Evolutionary conservation across 805 yeast species (phyloP).

Genomic region (Pichia insulana): DNA sequence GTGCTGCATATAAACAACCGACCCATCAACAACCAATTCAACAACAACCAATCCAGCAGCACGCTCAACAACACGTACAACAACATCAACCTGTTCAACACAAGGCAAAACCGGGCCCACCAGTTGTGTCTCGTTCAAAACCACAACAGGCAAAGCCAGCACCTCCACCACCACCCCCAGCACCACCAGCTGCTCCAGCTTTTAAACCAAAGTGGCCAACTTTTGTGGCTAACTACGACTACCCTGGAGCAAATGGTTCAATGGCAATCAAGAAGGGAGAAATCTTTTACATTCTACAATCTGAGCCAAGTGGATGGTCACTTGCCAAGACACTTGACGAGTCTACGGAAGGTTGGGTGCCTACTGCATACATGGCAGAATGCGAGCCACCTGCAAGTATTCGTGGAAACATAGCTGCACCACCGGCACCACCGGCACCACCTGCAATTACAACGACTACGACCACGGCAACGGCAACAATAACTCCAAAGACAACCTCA

Average conservation of each 20-base stretch:
- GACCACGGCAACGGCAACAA: constrained; percentile 9
- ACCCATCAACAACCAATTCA: constrained; percentile 10
- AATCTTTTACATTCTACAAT: constrained; percentile 59
- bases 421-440: constrained; percentile 31
- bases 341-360: constrained; percentile 90
- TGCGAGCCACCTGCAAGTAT: constrained; percentile 38
- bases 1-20: constrained; percentile 26
- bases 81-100: constrained; percentile 17
- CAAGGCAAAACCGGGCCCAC: constrained; percentile 16
- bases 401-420: constrained; percentile 29
- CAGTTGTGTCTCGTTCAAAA: constrained; percentile 5
- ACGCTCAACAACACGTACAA: constrained; percentile 9
- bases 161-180: constrained; percentile 39
- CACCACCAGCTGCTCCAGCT: constrained; percentile 69
- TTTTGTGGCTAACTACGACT: constrained; percentile 79
- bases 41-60: constrained; percentile 14
- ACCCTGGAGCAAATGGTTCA: constrained; percentile 80
- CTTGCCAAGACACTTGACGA: constrained; percentile 74
- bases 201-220: constrained; percentile 64
- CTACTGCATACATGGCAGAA: constrained; percentile 77
- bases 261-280: constrained; percentile 73
- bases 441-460: constrained; percentile 18
- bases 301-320: constrained; percentile 91
- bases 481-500: constrained; percentile 18
- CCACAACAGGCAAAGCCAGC: constrained; percentile 10